Evolutionary conservation across 306 rosid species (phyloP).

Genomic region (Inga leiocalycina): DNA sequence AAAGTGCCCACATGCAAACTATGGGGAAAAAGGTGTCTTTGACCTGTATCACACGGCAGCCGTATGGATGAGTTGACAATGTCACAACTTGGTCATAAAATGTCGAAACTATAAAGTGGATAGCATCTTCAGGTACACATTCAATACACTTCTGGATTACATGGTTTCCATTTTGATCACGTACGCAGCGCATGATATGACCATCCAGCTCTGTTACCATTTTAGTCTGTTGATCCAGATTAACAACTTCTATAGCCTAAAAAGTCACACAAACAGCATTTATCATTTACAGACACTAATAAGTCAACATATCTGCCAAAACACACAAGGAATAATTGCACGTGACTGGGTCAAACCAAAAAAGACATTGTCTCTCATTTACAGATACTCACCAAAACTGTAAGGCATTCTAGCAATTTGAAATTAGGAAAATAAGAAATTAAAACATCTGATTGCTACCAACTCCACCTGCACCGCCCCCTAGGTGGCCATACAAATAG

Average conservation of each 20-base stretch:
- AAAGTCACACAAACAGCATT: conserved; percentile 8
- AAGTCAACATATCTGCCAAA: conserved; percentile 13
- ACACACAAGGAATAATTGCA: conserved; percentile 10
- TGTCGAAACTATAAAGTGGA: conserved; percentile 77
- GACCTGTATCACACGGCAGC: conserved; percentile 98
- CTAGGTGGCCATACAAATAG: background rate
- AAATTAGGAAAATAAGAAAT: background rate
- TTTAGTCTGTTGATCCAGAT: conserved; percentile 82
- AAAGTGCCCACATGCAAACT: conserved; percentile 2
- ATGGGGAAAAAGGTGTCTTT: background rate
- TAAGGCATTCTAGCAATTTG: background rate
- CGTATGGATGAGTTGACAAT: conserved; percentile 94
- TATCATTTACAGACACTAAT: background rate
- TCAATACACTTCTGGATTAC: conserved; percentile 96
- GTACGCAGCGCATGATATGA: conserved; percentile 91
- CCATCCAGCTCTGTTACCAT: conserved; percentile 94
- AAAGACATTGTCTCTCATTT: background rate
- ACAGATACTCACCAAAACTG: background rate
- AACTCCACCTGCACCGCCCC: background rate
- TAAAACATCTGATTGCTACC: background rate
- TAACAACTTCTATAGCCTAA: conserved; percentile 98
- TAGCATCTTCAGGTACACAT: conserved; percentile 90
- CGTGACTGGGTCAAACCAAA: background rate
- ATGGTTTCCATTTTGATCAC: conserved; percentile 98
- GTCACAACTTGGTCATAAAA: conserved; percentile 89